Base-by-base conservation (phyloP, 2,329 filamentous ascomycete species). In the Colletotrichum tanaceti region DNA sequence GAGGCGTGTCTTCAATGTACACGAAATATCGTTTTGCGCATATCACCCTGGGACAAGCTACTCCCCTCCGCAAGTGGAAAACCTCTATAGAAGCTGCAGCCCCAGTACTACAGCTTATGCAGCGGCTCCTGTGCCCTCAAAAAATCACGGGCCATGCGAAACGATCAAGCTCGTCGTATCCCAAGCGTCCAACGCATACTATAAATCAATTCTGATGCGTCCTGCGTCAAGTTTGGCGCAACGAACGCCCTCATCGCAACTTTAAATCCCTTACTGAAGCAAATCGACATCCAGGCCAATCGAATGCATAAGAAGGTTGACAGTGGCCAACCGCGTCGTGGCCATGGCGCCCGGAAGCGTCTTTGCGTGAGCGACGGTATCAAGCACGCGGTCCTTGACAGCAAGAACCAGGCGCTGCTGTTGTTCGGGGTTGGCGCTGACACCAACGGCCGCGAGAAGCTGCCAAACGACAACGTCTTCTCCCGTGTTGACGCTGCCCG, bases 381-480 rank as follows among this genome's bases (percentile, higher is more conserved):
- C 94, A 88, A 98, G 97, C 68, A 99, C 96, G 62, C 95, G 91
- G 75, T 99, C 96, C 87, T 98, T 99, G 74, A 99, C 96, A 47
- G 94, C 94, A 75, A 98, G 88, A 11, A 99, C 96, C 64, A 99
- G 86, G 66, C 94, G 89, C 78, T 97, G 95, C 80, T 99, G 96
- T 81, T 99, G 96, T 73, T 98, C 94, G 16, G 94, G 93, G 76
- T 89, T 94, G 41, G 96, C 95, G 59, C 93, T 94, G 72, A 97
- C 96, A 71, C 96, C 96, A 80, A 98, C 93, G 14, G 95, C 94
- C 10, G 96, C 96, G 72, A 99, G 86, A 78, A 98, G 97, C 80
- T 98, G 95, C 96, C 96, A 99, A 46, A 98, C 93, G 76, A 98
- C 97, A 76, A 97, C 91, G 75, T 99, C 96, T 73, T 98, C 94